These are phyloP conservation scores for Pyrenopolyporus hunteri DNA, from an alignment of 495 filamentous ascomycete species.

Conservation along the genomic window DNA sequence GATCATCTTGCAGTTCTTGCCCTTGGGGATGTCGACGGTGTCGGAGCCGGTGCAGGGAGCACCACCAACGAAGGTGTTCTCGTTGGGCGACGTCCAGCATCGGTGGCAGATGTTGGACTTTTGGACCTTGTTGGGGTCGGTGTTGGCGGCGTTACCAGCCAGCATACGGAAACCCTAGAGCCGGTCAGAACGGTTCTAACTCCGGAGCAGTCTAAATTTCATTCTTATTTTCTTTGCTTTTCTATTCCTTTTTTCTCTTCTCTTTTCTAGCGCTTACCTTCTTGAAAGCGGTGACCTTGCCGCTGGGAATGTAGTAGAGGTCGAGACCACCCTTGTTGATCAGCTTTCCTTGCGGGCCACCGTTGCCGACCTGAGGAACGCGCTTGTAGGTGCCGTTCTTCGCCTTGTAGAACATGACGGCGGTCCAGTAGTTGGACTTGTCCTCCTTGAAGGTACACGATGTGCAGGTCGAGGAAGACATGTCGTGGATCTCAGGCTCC, in stretches of 20 bases:
- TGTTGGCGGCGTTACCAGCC: conserved; percentile 56
- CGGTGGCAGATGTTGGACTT: conserved; percentile 62
- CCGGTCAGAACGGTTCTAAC: conserved; percentile 46
- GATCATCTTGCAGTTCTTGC: conserved; percentile 60
- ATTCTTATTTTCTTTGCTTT: background rate
- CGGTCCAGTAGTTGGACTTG: conserved; percentile 82
- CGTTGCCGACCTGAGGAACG: conserved; percentile 68
- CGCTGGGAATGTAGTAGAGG: conserved; percentile 54
- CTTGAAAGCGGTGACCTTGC: conserved; percentile 58
- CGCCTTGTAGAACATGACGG: conserved; percentile 69
- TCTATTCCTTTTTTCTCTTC: no score
- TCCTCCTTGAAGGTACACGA: conserved; percentile 72
- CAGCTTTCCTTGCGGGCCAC: conserved; percentile 62
- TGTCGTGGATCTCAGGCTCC: conserved; percentile 58
- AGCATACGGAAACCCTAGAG: conserved; percentile 65
- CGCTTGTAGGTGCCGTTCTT: conserved; percentile 74
- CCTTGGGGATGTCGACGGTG: conserved; percentile 61
- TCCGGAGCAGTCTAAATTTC: no score
- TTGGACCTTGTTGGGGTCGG: conserved; percentile 53
- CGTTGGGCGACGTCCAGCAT: conserved; percentile 58
- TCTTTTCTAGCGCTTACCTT: conserved; percentile 53
- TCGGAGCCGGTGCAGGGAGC: conserved; percentile 56
- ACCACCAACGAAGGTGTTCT: conserved; percentile 54
- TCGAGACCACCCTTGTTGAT: conserved; percentile 70
- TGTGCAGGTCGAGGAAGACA: conserved; percentile 69